Percentiles rank a stretch among this genome's conserved stretches.
These are phyloP conservation scores for Yamadazyma triangularis DNA, from an alignment of 1,139 yeast genomes.

Conservation along the genomic window DNA sequence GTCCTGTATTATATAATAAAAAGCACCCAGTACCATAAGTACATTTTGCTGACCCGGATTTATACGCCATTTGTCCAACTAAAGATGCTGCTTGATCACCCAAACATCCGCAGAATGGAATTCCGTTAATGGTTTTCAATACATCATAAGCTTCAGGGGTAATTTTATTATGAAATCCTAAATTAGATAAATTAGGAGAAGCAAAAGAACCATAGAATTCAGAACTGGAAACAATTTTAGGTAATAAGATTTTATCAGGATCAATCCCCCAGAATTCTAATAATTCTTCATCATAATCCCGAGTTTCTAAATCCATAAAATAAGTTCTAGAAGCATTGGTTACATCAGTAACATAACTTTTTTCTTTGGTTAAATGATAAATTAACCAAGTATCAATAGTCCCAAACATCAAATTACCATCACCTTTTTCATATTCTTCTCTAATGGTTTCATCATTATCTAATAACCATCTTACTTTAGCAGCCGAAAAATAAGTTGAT, in stretches of 20 bases:
- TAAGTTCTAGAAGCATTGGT: slow-evolving; percentile 91
- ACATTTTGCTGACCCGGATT: slow-evolving; percentile 85
- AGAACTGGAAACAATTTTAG: slow-evolving; percentile 77
- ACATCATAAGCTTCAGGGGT: slow-evolving; percentile 51
- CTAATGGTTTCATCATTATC: slow-evolving; percentile 72
- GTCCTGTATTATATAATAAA: slow-evolving; percentile 83
- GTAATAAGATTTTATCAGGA: slow-evolving; percentile 62
- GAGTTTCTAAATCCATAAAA: slow-evolving; percentile 78
- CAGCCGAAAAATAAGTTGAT: slow-evolving; percentile 88
- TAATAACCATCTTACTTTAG: slow-evolving; percentile 84
- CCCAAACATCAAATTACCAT: slow-evolving; percentile 77
- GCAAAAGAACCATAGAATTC: slow-evolving; percentile 73
- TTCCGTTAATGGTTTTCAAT: slow-evolving; percentile 44
- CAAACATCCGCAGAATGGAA: slow-evolving; percentile 84
- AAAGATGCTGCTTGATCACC: slow-evolving; percentile 95
- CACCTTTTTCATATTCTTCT: slow-evolving; percentile 70
- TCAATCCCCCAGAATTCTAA: slow-evolving; percentile 79
- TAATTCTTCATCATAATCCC: slow-evolving; percentile 71
- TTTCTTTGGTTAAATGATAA: slow-evolving; percentile 74
- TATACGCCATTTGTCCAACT: slow-evolving; percentile 87
- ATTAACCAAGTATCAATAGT: slow-evolving; percentile 95
- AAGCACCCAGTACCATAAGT: slow-evolving; percentile 98
- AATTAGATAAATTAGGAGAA: slow-evolving; percentile 50
- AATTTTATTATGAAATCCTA: slow-evolving; percentile 50
- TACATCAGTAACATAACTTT: slow-evolving; percentile 75